Conservation (phyloP, 2,329 filamentous ascomycete genomes). For the Colletotrichum plurivorum region DNA sequence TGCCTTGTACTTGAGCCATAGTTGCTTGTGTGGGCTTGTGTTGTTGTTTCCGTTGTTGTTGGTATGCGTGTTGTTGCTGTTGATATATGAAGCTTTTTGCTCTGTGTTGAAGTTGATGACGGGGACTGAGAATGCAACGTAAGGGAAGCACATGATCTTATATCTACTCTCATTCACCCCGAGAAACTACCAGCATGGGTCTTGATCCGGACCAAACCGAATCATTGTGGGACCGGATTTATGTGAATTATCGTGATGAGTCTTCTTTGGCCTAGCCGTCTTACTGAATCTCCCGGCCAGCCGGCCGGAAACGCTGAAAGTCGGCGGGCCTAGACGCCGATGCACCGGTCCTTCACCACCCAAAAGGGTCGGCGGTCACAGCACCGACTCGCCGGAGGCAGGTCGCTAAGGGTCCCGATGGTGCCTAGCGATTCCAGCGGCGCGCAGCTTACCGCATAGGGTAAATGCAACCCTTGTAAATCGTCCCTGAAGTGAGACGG, state of each 20-base stretch:
- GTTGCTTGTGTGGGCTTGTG: background rate
- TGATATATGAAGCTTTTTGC: background rate
- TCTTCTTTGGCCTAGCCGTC: background rate
- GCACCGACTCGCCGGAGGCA: slow-evolving; percentile 5
- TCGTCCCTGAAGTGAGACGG: background rate
- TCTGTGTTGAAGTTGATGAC: too few relatives aligned
- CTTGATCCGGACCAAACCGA: background rate
- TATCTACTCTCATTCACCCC: too few relatives aligned
- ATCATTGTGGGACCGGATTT: background rate
- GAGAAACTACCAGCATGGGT: too few relatives aligned
- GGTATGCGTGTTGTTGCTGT: background rate
- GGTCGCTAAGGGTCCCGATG: background rate
- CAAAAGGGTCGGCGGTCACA: background rate
- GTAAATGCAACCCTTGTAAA: background rate
- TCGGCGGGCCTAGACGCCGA: slow-evolving; percentile 9
- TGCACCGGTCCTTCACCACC: background rate
- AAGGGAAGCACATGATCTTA: too few relatives aligned
- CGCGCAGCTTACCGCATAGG: too few relatives aligned
- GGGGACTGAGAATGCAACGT: too few relatives aligned
- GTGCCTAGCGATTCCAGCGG: too few relatives aligned
- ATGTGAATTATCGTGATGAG: background rate
- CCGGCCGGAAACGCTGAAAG: background rate
- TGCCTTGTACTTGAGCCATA: slow-evolving; percentile 46
- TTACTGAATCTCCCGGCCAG: background rate
- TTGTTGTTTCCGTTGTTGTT: background rate